Conservation (phyloP, 2,329 filamentous ascomycete species). For the Pochonia chlamydosporia region DNA sequence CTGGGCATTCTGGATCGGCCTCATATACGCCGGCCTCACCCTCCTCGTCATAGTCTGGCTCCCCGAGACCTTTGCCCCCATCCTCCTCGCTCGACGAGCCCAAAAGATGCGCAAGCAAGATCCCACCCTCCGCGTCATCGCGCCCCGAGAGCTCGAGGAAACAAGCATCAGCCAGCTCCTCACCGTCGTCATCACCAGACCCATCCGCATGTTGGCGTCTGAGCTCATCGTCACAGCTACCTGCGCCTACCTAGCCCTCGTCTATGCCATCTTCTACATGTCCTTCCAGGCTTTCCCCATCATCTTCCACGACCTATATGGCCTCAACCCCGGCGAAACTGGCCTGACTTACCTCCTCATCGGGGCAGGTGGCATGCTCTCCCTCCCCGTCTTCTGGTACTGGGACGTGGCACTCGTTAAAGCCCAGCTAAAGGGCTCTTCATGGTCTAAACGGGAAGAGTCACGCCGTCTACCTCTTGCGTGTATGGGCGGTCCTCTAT, state of each 20-base stretch:
- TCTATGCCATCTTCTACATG: slow-evolving; percentile 64
- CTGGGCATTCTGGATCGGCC: slow-evolving; percentile 65
- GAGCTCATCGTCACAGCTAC: slow-evolving; percentile 69
- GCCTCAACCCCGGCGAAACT: slow-evolving; percentile 55
- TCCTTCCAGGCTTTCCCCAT: slow-evolving; percentile 71
- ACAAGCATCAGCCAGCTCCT: slow-evolving; percentile 51
- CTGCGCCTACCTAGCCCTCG: slow-evolving; percentile 64
- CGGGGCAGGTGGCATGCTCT: slow-evolving; percentile 54
- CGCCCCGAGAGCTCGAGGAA: slow-evolving; percentile 59
- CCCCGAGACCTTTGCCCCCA: slow-evolving; percentile 58
- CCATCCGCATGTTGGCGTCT: slow-evolving; percentile 64
- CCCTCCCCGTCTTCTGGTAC: slow-evolving; percentile 54
- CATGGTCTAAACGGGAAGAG: slow-evolving; percentile 59
- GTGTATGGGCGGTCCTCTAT: slow-evolving; percentile 64
- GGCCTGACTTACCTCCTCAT: slow-evolving; percentile 67
- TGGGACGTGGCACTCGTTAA: slow-evolving; percentile 59
- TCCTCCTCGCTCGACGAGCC: slow-evolving; percentile 54
- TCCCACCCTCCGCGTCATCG: slow-evolving; percentile 44
- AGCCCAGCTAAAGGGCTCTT: slow-evolving; percentile 40
- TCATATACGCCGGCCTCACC: slow-evolving; percentile 61
- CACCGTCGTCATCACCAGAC: slow-evolving; percentile 62
- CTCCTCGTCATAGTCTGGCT: slow-evolving; percentile 55
- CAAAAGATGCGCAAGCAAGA: slow-evolving; percentile 49
- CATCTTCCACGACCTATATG: slow-evolving; percentile 61
- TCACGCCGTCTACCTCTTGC: slow-evolving; percentile 67